A percentile compares a stretch with the other conserved stretches of the same genome.
phyloP scores from a whole-genome alignment of 192 early-diverging fungal genomes.

The Rhizophagus sp. region DNA sequence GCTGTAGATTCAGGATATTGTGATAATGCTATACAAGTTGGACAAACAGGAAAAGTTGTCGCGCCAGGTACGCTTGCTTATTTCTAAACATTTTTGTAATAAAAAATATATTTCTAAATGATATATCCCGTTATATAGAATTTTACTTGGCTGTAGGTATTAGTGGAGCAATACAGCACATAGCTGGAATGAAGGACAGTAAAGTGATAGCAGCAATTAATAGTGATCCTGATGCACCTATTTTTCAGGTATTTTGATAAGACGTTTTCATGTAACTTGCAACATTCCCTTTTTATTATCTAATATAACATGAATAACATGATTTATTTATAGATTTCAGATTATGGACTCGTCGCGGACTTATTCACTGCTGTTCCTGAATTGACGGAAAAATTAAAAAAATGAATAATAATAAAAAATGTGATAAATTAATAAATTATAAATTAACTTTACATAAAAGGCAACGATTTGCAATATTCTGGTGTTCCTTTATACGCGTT shows the following conservation, averaged over 20 bases:
- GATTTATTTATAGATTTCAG: slow-evolving; percentile 52
- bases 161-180: slow-evolving; percentile 95
- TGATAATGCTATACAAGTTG: slow-evolving; percentile 95
- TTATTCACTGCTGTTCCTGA: slow-evolving; percentile 93
- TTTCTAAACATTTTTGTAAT: neutral
- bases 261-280: neutral
- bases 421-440: no score
- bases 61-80: slow-evolving; percentile 67
- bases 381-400: slow-evolving; percentile 85
- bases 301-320: neutral
- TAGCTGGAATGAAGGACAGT: slow-evolving; percentile 99
- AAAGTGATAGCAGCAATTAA: slow-evolving; percentile 99
- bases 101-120: neutral
- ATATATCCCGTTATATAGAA: slow-evolving; percentile 39
- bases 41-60: slow-evolving; percentile 98
- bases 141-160: slow-evolving; percentile 96
- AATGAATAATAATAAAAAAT: neutral
- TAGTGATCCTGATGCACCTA: slow-evolving; percentile 97
- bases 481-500: neutral
- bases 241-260: slow-evolving; percentile 79
- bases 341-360: slow-evolving; percentile 95
- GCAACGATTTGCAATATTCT: no score
- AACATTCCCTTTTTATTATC: neutral
- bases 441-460: no score
- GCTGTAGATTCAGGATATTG: slow-evolving; percentile 97